Percentiles rank a stretch among this genome's conserved stretches.
These are phyloP conservation scores for Kluyveromyces wickerhamii DNA, from an alignment of 805 yeast species.

Conservation along the genomic window DNA sequence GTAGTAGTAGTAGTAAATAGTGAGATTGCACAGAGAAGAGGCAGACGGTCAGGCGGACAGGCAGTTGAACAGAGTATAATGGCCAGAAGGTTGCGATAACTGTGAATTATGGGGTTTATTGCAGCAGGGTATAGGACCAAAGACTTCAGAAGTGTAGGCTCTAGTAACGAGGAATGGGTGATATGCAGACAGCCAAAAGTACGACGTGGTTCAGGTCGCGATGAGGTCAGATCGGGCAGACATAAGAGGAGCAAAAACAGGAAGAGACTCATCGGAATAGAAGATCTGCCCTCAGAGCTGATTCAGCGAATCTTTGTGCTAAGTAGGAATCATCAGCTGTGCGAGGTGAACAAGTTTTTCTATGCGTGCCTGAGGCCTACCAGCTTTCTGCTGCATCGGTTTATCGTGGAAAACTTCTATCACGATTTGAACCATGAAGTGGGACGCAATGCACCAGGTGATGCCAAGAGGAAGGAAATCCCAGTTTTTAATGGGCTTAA, in stretches of 20 bases:
- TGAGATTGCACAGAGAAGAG: too few relatives aligned
- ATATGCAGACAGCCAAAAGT: neutral
- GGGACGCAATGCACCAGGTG: neutral
- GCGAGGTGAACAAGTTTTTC: constrained; percentile 14
- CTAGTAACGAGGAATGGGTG: neutral
- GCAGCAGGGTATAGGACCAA: constrained; percentile 1
- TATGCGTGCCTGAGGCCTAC: constrained; percentile 13
- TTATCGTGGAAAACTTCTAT: constrained; percentile 7
- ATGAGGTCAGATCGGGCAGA: too few relatives aligned
- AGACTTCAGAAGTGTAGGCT: neutral
- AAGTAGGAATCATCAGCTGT: constrained; percentile 10
- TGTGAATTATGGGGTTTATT: constrained; percentile 3
- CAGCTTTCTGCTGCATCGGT: constrained; percentile 9
- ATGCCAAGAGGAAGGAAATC: neutral
- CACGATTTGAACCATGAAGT: constrained; percentile 3
- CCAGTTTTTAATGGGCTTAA: constrained; percentile 6
- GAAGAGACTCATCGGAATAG: constrained; percentile 1
- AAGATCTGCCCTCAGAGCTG: constrained; percentile 15
- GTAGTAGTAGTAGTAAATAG: too few relatives aligned
- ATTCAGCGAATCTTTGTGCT: constrained; percentile 15
- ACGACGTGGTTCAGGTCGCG: too few relatives aligned
- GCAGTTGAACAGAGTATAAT: too few relatives aligned
- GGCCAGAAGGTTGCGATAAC: too few relatives aligned
- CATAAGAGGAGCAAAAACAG: neutral
- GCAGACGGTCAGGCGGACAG: too few relatives aligned